Base-by-base conservation (phyloP, 2,329 filamentous ascomycete species). In the Monosporascus sp. region DNA sequence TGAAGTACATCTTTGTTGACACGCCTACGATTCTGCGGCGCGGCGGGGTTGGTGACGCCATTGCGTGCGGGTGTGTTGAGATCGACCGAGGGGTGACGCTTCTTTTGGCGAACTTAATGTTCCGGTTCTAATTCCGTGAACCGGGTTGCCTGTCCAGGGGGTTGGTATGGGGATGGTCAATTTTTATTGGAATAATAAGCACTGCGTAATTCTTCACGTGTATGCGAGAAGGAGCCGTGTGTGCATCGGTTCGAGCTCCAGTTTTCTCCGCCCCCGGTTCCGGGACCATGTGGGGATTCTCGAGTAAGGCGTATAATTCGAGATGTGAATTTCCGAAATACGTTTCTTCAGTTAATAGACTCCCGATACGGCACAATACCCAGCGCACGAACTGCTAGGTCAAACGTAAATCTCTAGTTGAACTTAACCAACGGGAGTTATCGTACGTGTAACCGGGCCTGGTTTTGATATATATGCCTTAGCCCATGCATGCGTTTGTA, bases 1-100 rank as follows among this genome's bases (percentile, higher is more conserved):
- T 82, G 72, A 92, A 92, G 78, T 92, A 91, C 82, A 90, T 88
- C 65, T 91, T 91, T 39, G 87, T 82, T 47, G 84, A 88, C 58
- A 90, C 84, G 68, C 88, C 87, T 54, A 91, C 77, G 55, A 91
- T 75, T 62, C 83, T 84, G 63, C 82, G 81, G 47, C 74, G 78
- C 14, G 41, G 52, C 25, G 54, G 67, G 27, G 62, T 57, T 52
- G 70, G 66, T 27, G 68, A 49, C 46, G 62, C 27, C 61, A 62
- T 65, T 34, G 47, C 55, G 49, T 49, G 18, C 8, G 39, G 41
- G 11, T 36, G 46, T 31, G 17, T 18, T 14, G 15, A 18, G 24
- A 6, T 11, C 5, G 22, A 2, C 20, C 5, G 9, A 31, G 20
- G 6, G 11, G 25, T 46, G 17, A 18, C 9, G 41, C 14, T 34